Conservation (phyloP, 805 yeast species). For the Teunomyces gatunensis region DNA sequence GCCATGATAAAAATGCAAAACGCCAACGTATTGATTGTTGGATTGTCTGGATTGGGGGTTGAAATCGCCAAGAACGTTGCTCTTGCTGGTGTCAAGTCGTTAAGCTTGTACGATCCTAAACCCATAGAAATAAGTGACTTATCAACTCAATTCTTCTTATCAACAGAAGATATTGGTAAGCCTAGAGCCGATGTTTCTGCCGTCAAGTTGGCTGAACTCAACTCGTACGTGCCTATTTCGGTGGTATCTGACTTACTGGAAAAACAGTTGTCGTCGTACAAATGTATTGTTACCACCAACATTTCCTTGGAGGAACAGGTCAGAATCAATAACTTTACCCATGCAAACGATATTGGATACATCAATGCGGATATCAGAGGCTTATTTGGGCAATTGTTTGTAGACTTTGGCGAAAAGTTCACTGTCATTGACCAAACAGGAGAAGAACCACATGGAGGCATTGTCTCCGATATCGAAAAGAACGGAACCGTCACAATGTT, state of each 20-base stretch:
- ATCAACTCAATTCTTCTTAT: slow-evolving; percentile 84
- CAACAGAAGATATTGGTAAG: slow-evolving; percentile 69
- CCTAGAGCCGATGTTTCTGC: slow-evolving; percentile 73
- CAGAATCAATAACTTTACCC: slow-evolving; percentile 72
- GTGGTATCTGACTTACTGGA: slow-evolving; percentile 57
- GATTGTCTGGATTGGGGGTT: slow-evolving; percentile 88
- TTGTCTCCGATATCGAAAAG: slow-evolving; percentile 81
- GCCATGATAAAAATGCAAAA: slow-evolving; percentile 97
- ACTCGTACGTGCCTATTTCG: slow-evolving; percentile 84
- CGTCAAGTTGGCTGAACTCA: slow-evolving; percentile 72
- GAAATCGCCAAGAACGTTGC: slow-evolving; percentile 97
- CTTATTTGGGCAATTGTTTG: slow-evolving; percentile 82
- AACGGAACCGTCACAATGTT: slow-evolving; percentile 92
- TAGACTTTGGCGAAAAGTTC: slow-evolving; percentile 84
- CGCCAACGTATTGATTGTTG: slow-evolving; percentile 88
- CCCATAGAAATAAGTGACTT: slow-evolving; percentile 67
- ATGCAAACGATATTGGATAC: slow-evolving; percentile 68
- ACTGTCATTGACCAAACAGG: slow-evolving; percentile 84
- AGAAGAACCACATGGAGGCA: slow-evolving; percentile 86
- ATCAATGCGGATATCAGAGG: slow-evolving; percentile 84
- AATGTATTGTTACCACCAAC: slow-evolving; percentile 85
- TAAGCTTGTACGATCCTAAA: slow-evolving; percentile 79
- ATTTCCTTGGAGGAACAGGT: slow-evolving; percentile 69
- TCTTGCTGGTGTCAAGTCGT: slow-evolving; percentile 93
- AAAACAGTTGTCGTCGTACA: slow-evolving; percentile 54